phyloP scores from a whole-genome alignment of 495 filamentous ascomycete species.

The Penicillium malachiteum region DNA sequence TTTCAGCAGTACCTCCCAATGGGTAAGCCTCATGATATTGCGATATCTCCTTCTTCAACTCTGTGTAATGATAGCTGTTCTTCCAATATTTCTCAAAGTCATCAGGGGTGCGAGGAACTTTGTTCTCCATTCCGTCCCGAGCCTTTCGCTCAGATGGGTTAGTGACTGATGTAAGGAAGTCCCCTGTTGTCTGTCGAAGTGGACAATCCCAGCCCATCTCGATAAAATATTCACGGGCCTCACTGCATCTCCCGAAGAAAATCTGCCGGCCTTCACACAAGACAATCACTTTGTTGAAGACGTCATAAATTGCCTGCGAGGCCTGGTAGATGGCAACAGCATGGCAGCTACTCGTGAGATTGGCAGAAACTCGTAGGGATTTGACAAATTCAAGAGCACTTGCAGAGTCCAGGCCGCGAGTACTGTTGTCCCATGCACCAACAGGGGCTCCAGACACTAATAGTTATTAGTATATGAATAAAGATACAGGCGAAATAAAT shows the following conservation, averaged over 20 bases:
- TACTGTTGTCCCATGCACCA: conserved; percentile 81
- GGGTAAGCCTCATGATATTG: conserved; percentile 63
- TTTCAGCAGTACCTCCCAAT: conserved; percentile 60
- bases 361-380: conserved; percentile 67
- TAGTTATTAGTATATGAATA: conserved; percentile 64
- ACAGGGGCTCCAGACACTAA: conserved; percentile 64
- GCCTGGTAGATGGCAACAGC: conserved; percentile 86
- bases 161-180: conserved; percentile 80
- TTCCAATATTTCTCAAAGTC: conserved; percentile 77
- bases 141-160: conserved; percentile 65
- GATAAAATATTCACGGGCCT: conserved; percentile 62
- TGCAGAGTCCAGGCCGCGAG: conserved; percentile 75
- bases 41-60: conserved; percentile 69
- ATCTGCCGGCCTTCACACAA: conserved; percentile 66
- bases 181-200: conserved; percentile 68
- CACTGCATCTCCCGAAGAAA: conserved; percentile 60
- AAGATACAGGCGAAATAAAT: neutral
- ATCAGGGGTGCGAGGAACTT: conserved; percentile 67
- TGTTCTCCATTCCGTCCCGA: conserved; percentile 63
- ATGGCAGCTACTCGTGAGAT: conserved; percentile 70
- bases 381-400: conserved; percentile 78
- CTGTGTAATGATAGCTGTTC: conserved; percentile 61
- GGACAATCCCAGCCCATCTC: conserved; percentile 72
- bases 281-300: conserved; percentile 62
- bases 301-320: conserved; percentile 75